These are phyloP conservation scores for Botrytis fragariae DNA, from an alignment of 2,329 filamentous ascomycete genomes.

Conservation along the genomic window DNA sequence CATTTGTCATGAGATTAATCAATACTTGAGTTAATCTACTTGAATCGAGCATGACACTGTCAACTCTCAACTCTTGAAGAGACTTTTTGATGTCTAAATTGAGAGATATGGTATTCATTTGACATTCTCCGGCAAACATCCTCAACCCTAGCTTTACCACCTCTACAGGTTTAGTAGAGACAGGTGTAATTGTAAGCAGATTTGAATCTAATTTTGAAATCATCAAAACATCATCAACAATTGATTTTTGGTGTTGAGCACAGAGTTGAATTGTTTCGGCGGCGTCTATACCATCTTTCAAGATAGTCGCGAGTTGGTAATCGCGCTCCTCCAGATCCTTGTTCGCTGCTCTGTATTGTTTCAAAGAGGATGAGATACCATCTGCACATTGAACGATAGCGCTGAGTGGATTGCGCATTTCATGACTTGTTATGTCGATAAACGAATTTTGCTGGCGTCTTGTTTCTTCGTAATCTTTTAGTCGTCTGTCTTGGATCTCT, in stretches of 20 bases:
- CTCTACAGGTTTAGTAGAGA: constrained; percentile 64
- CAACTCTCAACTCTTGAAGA: constrained; percentile 54
- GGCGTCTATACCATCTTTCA: constrained; percentile 66
- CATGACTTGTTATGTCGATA: constrained; percentile 64
- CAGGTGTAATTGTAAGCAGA: constrained; percentile 65
- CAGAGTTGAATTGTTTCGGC: constrained; percentile 73
- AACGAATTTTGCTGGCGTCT: constrained; percentile 75
- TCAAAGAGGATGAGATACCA: constrained; percentile 53
- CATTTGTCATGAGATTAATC: constrained; percentile 78
- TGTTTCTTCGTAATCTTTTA: constrained; percentile 52
- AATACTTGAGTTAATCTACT: constrained; percentile 74
- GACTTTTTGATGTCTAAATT: constrained; percentile 62
- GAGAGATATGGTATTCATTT: constrained; percentile 66
- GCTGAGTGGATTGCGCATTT: constrained; percentile 70
- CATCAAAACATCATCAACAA: constrained; percentile 61
- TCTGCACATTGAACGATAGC: constrained; percentile 65
- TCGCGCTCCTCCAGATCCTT: constrained; percentile 38
- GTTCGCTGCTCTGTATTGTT: constrained; percentile 35
- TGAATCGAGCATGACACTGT: constrained; percentile 69
- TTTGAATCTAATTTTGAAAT: constrained; percentile 71
- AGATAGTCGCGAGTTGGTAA: constrained; percentile 40
- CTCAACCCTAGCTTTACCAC: constrained; percentile 67
- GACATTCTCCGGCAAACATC: constrained; percentile 75
- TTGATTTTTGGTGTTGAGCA: constrained; percentile 70
- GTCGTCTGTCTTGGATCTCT: constrained; percentile 44